Evolutionary conservation across 2,329 filamentous ascomycete species (phyloP).

Genomic region (Cladophialophora carrionii): DNA sequence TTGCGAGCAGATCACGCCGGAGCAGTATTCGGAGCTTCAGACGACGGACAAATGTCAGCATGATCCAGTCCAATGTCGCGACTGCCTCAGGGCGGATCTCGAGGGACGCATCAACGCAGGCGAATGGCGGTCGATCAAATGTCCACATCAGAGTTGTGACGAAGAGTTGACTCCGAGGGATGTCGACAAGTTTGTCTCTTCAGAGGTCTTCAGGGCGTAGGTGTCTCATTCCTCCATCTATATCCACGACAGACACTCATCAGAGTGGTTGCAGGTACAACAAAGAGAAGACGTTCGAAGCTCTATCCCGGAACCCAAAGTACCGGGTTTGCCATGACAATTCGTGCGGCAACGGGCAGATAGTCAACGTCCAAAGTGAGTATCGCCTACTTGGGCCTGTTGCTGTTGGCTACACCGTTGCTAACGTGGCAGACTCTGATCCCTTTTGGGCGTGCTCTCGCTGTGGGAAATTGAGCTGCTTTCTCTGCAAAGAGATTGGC

Average conservation of each 20-base stretch:
- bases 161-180: not conserved
- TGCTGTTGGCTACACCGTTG: not conserved
- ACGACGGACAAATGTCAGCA: not conserved
- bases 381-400: not conserved
- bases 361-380: not conserved
- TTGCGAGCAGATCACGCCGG: not conserved
- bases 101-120: conserved; percentile 3
- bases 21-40: not conserved
- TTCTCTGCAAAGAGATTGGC: not conserved
- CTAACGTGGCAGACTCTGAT: conserved; percentile 1
- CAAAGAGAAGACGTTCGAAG: conserved; percentile 6
- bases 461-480: conserved; percentile 2
- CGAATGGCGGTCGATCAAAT: not conserved
- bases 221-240: not conserved
- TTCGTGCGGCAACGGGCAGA: not conserved
- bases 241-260: not conserved
- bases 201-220: not conserved
- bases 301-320: not conserved
- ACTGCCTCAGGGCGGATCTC: not conserved
- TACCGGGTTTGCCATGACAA: not conserved
- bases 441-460: not conserved
- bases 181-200: conserved; percentile 2
- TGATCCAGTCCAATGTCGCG: not conserved
- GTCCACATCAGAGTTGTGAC: not conserved
- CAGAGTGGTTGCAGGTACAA: not conserved